phyloP scores from a whole-genome alignment of 352 stramenopile species.

The Pythium apleroticum region DNA sequence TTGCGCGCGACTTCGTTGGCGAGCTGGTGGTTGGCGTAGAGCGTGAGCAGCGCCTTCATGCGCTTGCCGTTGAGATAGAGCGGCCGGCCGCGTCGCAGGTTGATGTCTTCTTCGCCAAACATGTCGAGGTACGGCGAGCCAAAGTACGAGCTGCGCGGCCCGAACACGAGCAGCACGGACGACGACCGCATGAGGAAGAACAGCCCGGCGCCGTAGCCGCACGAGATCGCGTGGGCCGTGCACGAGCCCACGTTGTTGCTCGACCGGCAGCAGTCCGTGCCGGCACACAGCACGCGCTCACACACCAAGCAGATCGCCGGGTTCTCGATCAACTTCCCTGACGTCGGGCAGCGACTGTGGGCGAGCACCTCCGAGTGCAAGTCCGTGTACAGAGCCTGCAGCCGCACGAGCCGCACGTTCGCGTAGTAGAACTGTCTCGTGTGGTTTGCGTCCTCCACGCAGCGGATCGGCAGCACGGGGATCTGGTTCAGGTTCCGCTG shows the following conservation, averaged over 20 bases:
- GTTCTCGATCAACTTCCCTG: constrained; percentile 71
- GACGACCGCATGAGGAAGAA: constrained; percentile 85
- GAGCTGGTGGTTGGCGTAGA: constrained; percentile 80
- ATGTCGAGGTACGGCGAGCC: constrained; percentile 85
- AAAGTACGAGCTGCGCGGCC: constrained; percentile 79
- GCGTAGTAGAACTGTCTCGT: constrained; percentile 52
- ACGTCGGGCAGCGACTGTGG: constrained; percentile 74
- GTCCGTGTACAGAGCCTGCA: constrained; percentile 76
- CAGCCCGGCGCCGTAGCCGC: constrained; percentile 64
- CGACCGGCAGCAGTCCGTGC: constrained; percentile 75
- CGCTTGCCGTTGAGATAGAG: constrained; percentile 75
- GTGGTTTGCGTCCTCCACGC: constrained; percentile 36
- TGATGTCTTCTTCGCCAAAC: constrained; percentile 89
- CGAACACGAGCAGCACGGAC: constrained; percentile 75
- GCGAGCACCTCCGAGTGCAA: constrained; percentile 69
- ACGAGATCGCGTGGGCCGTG: constrained; percentile 72
- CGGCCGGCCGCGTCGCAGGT: constrained; percentile 70
- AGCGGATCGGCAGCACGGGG: constrained; percentile 54
- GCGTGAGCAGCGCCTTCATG: constrained; percentile 63
- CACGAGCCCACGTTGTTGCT: constrained; percentile 74
- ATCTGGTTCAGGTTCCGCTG: constrained; percentile 51
- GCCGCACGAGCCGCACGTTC: constrained; percentile 58
- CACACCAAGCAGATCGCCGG: constrained; percentile 80
- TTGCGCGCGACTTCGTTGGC: constrained; percentile 82
- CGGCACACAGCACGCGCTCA: constrained; percentile 73